Base-by-base conservation (phyloP, 208 protist genomes). In the Trypanosoma melophagium region DNA sequence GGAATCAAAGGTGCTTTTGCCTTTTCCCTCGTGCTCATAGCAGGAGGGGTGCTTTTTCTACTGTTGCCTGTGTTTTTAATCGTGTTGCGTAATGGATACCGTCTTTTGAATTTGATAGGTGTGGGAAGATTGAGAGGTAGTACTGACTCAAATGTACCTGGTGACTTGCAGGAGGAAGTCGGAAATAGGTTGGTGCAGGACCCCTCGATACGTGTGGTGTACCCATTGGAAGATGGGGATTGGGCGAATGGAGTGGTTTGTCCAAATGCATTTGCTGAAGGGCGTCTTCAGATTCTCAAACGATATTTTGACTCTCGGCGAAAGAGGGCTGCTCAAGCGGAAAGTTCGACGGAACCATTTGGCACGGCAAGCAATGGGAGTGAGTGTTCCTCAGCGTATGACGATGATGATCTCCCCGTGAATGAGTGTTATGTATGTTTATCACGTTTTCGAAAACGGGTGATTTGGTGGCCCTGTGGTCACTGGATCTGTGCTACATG, bases 381-480 rank as follows among this genome's bases (percentile, higher is more conserved):
- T 8, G 40, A 52, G 3, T 25, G 19, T 3, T 17, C 52, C 40
- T 31, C 28, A 10, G 31, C 21, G 3, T 12, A 47, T 41, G 64
- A 61, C 44, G 52, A 60, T 44, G 52, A 69, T 25, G 64, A 69
- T 54, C 1, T 61, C 9, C 52, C 44, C 4, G 64, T 69, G 40
- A 25, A 61, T 54, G 64, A 69, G 21, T 62, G 64, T 41, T 62
- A 69, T 55, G 55, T 69, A 42, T 69, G 55, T 50, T 24, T 69
- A 9, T 69, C 55, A n/a, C 42, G 12, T 25, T 62, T 62, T 54
- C 55, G 55, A 8, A 53, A 55, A n/a, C 53, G 52, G 19, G 47
- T 60, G 42, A 61, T 69, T 16, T 69, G 64, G 64, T 69, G 64
- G 54, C 64, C 64, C 16, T 69, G 55, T 52, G 64, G 64, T 25